Evolutionary conservation across 2,329 filamentous ascomycete species (phyloP), one percentile per base, ranked within the genome.

Genomic region (Ilyonectria mors-panacis): DNA sequence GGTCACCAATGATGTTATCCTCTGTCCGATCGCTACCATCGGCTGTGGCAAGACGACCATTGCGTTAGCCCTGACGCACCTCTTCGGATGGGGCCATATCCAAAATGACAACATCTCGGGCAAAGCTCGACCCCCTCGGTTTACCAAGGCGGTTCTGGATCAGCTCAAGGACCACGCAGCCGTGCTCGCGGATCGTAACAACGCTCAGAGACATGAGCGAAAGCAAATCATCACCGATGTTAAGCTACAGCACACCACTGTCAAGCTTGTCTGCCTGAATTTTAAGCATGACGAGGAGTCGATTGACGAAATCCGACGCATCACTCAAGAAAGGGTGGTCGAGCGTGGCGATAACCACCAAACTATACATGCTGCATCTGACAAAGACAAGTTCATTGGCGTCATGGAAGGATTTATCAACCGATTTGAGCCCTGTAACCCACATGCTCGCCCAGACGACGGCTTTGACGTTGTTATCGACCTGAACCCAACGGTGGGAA

Each of bases 1-100:
- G 7, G 88, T 93, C 2, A 87, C 84, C 0, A 81, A 85, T 4
- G 89, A 97, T 75, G 86, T 98, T 17, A 88, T 98, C 19, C 86
- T 99, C n/a, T 92, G 94, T 6, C 95, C 96, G 1, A 91, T 98
- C 73, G 94, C 96, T 2, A 97, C 96, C 1, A 92, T 99, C 60
- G 96, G 96, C 10, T 99, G 96, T 78, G 96, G 96, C 63, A 99
- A 99, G 86, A 99, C 96, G 0, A 99, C 96, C 0, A 84, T 99
- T 56, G 94, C 93, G 3, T 82, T 97, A 56, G 95, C 93, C 2
- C 84, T 99, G 21, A 87, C 88, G 5, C 91, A 94, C 76, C 87
- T 99, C 1, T 98, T 98, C 72, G 89, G 87, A 61, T 98, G 95
- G 93, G 95, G 94, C 17, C 94, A 97, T 78, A 86, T 98, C 55